These are phyloP conservation scores for Soucietia sequanensis DNA, from an alignment of 805 yeast genomes.

Conservation along the genomic window DNA sequence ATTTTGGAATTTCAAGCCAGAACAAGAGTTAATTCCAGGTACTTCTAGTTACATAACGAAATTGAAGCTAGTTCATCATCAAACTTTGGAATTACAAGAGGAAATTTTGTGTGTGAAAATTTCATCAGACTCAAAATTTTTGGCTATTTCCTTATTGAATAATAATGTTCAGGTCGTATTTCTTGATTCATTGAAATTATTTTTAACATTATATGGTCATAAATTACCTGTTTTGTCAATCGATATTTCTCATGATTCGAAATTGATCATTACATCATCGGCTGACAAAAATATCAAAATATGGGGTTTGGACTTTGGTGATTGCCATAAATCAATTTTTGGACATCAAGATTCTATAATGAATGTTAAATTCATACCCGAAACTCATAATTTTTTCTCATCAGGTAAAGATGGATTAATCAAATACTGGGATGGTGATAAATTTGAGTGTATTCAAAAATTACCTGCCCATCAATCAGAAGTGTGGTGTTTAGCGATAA, in stretches of 20 bases:
- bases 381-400: slow-evolving; percentile 86
- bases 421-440: slow-evolving; percentile 98
- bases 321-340: slow-evolving; percentile 93
- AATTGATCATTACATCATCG: slow-evolving; percentile 84
- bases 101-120: slow-evolving; percentile 78
- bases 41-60: slow-evolving; percentile 47
- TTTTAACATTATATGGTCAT: slow-evolving; percentile 89
- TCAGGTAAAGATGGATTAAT: slow-evolving; percentile 85
- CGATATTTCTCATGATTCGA: slow-evolving; percentile 87
- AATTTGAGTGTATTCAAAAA: slow-evolving; percentile 90
- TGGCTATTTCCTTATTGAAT: slow-evolving; percentile 85
- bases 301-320: slow-evolving; percentile 99
- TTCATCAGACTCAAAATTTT: slow-evolving; percentile 72
- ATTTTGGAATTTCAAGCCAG: slow-evolving; percentile 82
- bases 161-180: slow-evolving; percentile 95
- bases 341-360: slow-evolving; percentile 97
- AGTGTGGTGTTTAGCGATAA: slow-evolving; percentile 88
- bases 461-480: slow-evolving; percentile 82
- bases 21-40: slow-evolving; percentile 69
- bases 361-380: slow-evolving; percentile 81
- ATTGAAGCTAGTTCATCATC: slow-evolving; percentile 67
- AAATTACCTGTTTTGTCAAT: slow-evolving; percentile 91
- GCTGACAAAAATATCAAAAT: slow-evolving; percentile 97
- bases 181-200: slow-evolving; percentile 82
- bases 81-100: slow-evolving; percentile 81